Evolutionary conservation across 306 rosid species (phyloP).

Genomic region (Ormosia semicastrata): DNA sequence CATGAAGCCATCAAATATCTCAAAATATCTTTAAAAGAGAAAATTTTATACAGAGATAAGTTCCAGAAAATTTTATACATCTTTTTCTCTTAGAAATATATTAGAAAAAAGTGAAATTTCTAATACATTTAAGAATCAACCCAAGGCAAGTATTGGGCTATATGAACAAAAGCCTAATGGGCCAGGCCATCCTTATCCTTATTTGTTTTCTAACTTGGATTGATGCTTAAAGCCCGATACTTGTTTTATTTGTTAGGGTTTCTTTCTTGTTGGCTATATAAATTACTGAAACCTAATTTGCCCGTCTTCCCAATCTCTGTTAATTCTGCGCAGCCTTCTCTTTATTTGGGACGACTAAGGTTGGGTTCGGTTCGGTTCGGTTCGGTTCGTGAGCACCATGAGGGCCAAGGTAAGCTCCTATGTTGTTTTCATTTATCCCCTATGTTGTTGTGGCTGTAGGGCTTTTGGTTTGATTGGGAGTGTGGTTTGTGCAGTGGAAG

Average conservation of each 20-base stretch:
- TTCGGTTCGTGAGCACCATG: slow-evolving; percentile 37
- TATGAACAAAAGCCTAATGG: not conserved
- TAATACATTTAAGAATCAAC: not conserved
- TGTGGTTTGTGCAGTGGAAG: slow-evolving; percentile 59
- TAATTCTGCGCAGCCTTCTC: not conserved
- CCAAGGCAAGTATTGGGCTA: not conserved
- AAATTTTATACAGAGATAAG: no score
- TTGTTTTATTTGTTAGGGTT: slow-evolving; percentile 29
- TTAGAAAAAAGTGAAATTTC: not conserved
- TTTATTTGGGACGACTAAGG: not conserved
- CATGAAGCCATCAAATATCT: no score
- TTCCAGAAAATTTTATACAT: no score
- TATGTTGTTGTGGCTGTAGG: not conserved
- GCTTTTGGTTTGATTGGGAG: not conserved
- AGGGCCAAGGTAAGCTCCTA: slow-evolving; percentile 62
- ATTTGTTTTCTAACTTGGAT: no score
- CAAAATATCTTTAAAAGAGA: no score
- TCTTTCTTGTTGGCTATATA: slow-evolving; percentile 16
- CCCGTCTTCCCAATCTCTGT: not conserved
- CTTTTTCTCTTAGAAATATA: no score
- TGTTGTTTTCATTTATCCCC: not conserved
- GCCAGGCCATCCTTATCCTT: not conserved
- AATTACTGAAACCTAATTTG: not conserved
- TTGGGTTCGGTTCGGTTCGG: not conserved
- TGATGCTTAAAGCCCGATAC: slow-evolving; percentile 2